Percentiles rank a stretch among this genome's conserved stretches.
These are phyloP conservation scores for Globisporangium lucens DNA, from an alignment of 352 stramenopile species.

Conservation along the genomic window DNA sequence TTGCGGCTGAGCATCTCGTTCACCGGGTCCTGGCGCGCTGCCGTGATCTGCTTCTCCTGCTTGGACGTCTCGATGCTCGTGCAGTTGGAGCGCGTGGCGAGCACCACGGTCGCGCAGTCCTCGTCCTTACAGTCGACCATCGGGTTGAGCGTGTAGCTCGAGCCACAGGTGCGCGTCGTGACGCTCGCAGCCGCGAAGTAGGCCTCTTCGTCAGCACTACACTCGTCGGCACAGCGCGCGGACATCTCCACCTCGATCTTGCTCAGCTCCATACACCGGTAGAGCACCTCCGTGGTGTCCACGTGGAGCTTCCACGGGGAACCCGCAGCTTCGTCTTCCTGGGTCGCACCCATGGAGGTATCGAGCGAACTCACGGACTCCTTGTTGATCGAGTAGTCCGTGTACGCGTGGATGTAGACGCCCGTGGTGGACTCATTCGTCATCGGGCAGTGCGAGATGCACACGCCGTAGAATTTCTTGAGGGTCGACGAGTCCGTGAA, in stretches of 20 bases:
- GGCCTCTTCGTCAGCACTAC: conserved; percentile 32
- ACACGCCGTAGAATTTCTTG: conserved; percentile 49
- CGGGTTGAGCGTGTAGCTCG: conserved; percentile 40
- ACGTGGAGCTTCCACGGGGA: conserved; percentile 63
- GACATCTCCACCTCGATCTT: conserved; percentile 40
- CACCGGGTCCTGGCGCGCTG: conserved; percentile 44
- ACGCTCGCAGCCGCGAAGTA: conserved; percentile 28
- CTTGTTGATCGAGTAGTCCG: conserved; percentile 38
- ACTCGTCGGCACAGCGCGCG: conserved; percentile 68
- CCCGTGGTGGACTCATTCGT: conserved; percentile 28
- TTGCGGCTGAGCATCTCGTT: conserved; percentile 59
- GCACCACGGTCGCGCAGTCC: conserved; percentile 46
- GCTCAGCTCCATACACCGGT: conserved; percentile 67
- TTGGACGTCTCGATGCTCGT: conserved; percentile 48
- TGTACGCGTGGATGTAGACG: conserved; percentile 62
- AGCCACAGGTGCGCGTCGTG: conserved; percentile 35
- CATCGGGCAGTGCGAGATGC: conserved; percentile 47
- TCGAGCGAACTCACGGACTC: conserved; percentile 36
- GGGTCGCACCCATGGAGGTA: conserved; percentile 18
- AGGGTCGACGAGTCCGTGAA: conserved; percentile 23
- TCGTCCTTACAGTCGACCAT: conserved; percentile 48
- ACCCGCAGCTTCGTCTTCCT: conserved; percentile 52
- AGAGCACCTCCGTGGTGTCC: conserved; percentile 61
- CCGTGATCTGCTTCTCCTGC: conserved; percentile 39
- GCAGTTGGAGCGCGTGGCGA: conserved; percentile 37